phyloP scores from a whole-genome alignment of 2,329 filamentous ascomycete genomes.

The Diaporthe sp. region DNA sequence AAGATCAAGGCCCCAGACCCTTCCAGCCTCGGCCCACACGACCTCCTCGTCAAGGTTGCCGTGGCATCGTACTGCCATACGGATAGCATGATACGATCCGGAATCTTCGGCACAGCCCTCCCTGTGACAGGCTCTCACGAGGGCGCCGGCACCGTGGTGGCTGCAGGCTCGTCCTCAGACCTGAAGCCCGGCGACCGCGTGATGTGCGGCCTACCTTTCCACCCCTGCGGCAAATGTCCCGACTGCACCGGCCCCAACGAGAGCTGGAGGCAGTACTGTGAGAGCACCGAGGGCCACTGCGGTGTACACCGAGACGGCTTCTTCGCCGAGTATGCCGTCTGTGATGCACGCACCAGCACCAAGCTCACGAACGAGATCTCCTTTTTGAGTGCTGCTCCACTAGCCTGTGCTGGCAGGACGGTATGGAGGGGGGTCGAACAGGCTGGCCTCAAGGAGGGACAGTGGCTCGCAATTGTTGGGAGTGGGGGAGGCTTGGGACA shows the following conservation, averaged over 20 bases:
- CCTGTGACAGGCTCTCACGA: slow-evolving; percentile 68
- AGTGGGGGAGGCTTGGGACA: slow-evolving; percentile 65
- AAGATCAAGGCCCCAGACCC: slow-evolving; percentile 62
- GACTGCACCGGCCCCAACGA: slow-evolving; percentile 61
- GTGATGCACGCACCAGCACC: slow-evolving; percentile 58
- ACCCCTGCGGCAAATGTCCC: slow-evolving; percentile 62
- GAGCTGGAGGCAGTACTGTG: slow-evolving; percentile 63
- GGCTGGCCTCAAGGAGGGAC: slow-evolving; percentile 46
- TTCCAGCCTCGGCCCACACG: slow-evolving; percentile 55
- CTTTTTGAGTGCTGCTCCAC: slow-evolving; percentile 62
- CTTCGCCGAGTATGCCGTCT: slow-evolving; percentile 66
- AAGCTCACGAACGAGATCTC: slow-evolving; percentile 58
- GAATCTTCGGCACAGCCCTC: slow-evolving; percentile 58
- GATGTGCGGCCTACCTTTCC: slow-evolving; percentile 64
- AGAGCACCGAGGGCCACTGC: slow-evolving; percentile 52
- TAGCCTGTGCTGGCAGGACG: slow-evolving; percentile 66
- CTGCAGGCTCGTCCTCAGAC: slow-evolving; percentile 52
- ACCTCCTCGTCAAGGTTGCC: slow-evolving; percentile 70
- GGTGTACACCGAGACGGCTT: slow-evolving; percentile 64
- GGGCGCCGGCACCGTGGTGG: slow-evolving; percentile 64
- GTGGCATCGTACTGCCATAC: slow-evolving; percentile 73
- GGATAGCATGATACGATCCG: slow-evolving; percentile 64
- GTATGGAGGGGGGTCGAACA: slow-evolving; percentile 58
- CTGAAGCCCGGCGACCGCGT: slow-evolving; percentile 64
- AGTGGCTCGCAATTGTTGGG: slow-evolving; percentile 58